Percentiles rank a stretch among this genome's conserved stretches.
Evolutionary conservation across 768 basidiomycete genomes (phyloP).

Genomic region (Hortiboletus flavorubellus): DNA sequence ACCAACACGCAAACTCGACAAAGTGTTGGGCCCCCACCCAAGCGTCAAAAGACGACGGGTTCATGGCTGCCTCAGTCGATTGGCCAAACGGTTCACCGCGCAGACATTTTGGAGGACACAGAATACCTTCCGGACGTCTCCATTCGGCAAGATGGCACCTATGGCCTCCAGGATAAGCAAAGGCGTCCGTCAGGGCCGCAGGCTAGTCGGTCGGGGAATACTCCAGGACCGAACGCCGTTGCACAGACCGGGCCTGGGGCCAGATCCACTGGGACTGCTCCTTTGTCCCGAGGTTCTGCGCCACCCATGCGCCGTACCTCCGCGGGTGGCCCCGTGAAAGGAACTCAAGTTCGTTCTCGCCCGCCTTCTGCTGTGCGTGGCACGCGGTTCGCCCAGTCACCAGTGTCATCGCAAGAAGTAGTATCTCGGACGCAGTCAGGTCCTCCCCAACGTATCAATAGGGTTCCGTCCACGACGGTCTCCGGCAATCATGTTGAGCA

Average conservation of each 20-base stretch:
- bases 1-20: constrained; percentile 25
- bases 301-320: constrained; percentile 12
- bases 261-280: constrained; percentile 5
- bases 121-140: constrained; percentile 65
- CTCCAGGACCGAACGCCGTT: constrained; percentile 7
- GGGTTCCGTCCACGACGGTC: constrained; percentile 1
- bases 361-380: constrained; percentile 16
- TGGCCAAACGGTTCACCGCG: constrained; percentile 18
- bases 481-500: constrained; percentile 10
- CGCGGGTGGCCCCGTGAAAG: constrained; percentile 8
- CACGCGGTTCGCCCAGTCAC: constrained; percentile 7
- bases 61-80: constrained; percentile 43
- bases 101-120: constrained; percentile 34
- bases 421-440: constrained; percentile 13
- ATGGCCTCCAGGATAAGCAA: constrained; percentile 38
- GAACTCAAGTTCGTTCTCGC: constrained; percentile 6
- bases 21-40: constrained; percentile 40
- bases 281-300: constrained; percentile 13
- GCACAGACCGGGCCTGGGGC: constrained; percentile 7
- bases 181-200: constrained; percentile 10
- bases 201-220: constrained; percentile 10
- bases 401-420: constrained; percentile 20
- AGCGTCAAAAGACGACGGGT: constrained; percentile 52
- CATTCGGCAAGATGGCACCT: constrained; percentile 55
- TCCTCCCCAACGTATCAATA: constrained; percentile 5